phyloP scores from a whole-genome alignment of 2,329 filamentous ascomycete species.

The Alternaria atra region DNA sequence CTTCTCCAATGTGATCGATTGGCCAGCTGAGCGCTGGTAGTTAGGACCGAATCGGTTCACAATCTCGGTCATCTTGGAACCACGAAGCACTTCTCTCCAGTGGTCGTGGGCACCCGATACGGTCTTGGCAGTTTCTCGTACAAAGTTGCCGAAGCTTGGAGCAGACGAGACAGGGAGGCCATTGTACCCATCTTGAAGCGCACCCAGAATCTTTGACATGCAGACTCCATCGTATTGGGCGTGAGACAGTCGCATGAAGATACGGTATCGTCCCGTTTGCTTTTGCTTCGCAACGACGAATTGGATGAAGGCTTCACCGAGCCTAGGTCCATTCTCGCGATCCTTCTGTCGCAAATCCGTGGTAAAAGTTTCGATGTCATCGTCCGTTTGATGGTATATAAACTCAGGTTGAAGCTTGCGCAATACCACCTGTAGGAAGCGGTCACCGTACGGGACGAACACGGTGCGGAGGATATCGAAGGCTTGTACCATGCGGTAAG shows the following conservation, averaged over 20 bases:
- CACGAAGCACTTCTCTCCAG: conserved; percentile 43
- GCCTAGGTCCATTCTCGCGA: conserved; percentile 39
- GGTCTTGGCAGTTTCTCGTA: conserved; percentile 39
- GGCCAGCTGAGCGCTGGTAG: conserved; percentile 42
- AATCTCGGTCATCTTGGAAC: conserved; percentile 48
- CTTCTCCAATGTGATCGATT: conserved; percentile 40
- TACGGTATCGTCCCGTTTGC: conserved; percentile 38
- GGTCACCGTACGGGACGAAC: conserved; percentile 46
- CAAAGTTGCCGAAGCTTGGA: conserved; percentile 45
- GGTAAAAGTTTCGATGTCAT: conserved; percentile 42
- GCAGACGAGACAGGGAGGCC: conserved; percentile 43
- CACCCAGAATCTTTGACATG: conserved; percentile 39
- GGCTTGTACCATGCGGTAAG: conserved; percentile 43
- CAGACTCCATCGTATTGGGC: conserved; percentile 49
- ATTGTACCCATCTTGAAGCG: conserved; percentile 44
- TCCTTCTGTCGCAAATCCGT: conserved; percentile 39
- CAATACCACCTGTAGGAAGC: conserved; percentile 47
- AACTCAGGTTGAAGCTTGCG: conserved; percentile 45
- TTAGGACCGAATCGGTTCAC: conserved; percentile 45
- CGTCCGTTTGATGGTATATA: conserved; percentile 41
- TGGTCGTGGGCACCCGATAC: conserved; percentile 42
- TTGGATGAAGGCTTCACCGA: conserved; percentile 44
- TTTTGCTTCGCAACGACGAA: conserved; percentile 46
- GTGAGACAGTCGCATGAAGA: conserved; percentile 47
- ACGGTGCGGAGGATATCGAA: conserved; percentile 49